Conservation (phyloP, 257 asterid species). For the Fraxinus americana region DNA sequence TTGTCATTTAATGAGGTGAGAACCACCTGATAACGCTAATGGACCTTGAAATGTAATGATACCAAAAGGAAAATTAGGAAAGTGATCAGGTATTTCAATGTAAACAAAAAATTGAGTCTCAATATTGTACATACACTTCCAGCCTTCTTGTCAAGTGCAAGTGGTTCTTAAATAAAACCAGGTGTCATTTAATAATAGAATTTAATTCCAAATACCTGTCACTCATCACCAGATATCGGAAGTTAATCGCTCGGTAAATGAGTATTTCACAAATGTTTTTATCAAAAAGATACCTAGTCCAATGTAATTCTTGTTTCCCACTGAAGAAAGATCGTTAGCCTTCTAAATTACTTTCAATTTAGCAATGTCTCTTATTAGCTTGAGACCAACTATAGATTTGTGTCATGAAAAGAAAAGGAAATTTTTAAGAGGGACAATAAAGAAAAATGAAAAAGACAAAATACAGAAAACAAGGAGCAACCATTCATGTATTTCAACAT, state of each 20-base stretch:
- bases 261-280: neutral
- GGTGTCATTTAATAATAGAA: neutral
- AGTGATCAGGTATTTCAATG: neutral
- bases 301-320: neutral
- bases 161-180: neutral
- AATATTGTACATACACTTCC: neutral
- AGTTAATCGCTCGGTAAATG: neutral
- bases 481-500: neutral
- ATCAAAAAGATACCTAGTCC: neutral
- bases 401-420: neutral
- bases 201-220: neutral
- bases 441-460: neutral
- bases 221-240: neutral
- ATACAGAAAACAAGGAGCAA: neutral
- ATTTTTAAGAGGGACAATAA: neutral
- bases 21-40: slow-evolving; percentile 3
- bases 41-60: slow-evolving; percentile 4
- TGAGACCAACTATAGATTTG: neutral
- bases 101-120: neutral
- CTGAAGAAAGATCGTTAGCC: neutral
- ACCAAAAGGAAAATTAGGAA: neutral
- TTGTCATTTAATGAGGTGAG: slow-evolving; percentile 7
- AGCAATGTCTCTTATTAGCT: neutral
- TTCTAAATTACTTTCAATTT: neutral
- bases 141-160: neutral